Evolutionary conservation across 75 land plant genomes (phyloP).

Genomic region (Pinus taeda): DNA sequence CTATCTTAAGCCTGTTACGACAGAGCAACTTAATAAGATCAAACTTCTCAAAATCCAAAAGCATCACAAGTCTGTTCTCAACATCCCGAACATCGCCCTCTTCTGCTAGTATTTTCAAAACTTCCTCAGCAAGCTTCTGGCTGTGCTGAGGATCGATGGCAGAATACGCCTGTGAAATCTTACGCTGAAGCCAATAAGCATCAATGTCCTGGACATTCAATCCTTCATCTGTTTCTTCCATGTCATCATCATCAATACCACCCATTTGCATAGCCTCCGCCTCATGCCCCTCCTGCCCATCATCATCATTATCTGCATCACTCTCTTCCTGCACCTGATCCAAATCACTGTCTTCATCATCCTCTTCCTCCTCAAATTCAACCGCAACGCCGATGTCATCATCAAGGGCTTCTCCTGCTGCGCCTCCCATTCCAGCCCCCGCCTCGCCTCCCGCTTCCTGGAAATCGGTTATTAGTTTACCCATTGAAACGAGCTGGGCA

Average conservation of each 20-base stretch:
- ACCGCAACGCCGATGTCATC: conserved; percentile 96
- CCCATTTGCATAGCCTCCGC: conserved; percentile 96
- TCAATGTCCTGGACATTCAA: conserved; percentile 93
- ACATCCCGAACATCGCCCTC: conserved; percentile 91
- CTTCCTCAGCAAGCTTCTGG: conserved; percentile 41
- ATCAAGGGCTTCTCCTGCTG: conserved; percentile 62
- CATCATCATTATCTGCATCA: conserved; percentile 69
- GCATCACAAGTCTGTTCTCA: conserved; percentile 69
- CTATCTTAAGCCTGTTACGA: conserved; percentile 77
- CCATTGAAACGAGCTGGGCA: conserved; percentile 82
- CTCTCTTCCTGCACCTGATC: conserved; percentile 88
- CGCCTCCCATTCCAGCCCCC: conserved; percentile 30
- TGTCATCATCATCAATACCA: conserved; percentile 80
- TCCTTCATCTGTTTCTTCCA: conserved; percentile 75
- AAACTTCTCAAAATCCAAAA: conserved; percentile 85
- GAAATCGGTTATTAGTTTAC: conserved; percentile 82
- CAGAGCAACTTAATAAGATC: conserved; percentile 76
- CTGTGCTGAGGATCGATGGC: conserved; percentile 87
- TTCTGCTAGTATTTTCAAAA: too few relatives aligned
- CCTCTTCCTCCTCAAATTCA: conserved; percentile 93
- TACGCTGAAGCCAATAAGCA: conserved; percentile 99
- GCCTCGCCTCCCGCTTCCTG: conserved; percentile 55
- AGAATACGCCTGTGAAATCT: conserved; percentile 82
- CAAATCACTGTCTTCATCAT: conserved; percentile 85
- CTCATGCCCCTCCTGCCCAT: conserved; percentile 40